phyloP scores from a whole-genome alignment of 1,284 basidiomycete genomes.

The Veloboletus limbatus region DNA sequence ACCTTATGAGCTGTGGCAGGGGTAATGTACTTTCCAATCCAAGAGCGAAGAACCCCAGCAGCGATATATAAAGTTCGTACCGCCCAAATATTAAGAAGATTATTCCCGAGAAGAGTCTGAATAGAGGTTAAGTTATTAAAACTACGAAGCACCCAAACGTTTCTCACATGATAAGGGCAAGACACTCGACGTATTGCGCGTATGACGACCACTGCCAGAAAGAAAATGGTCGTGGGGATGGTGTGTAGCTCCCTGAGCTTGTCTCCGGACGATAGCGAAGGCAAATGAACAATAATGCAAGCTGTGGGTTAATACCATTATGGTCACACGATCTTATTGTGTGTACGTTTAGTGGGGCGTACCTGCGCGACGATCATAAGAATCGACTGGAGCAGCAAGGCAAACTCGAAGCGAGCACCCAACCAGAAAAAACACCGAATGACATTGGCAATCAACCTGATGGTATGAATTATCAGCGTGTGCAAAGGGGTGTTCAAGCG shows the following conservation, averaged over 20 bases:
- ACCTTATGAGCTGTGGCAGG: constrained; percentile 77
- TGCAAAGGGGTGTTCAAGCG: constrained; percentile 4
- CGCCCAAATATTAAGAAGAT: constrained; percentile 73
- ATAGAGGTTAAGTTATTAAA: constrained; percentile 16
- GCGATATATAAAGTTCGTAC: constrained; percentile 57
- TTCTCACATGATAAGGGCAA: constrained; percentile 71
- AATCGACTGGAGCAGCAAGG: constrained; percentile 74
- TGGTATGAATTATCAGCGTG: constrained; percentile 10
- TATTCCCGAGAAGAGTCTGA: constrained; percentile 67
- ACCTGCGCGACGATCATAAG: constrained; percentile 83
- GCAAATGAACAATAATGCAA: constrained; percentile 76
- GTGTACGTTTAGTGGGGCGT: constrained; percentile 21
- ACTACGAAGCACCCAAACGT: constrained; percentile 7
- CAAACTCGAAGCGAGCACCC: constrained; percentile 74
- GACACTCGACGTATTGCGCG: constrained; percentile 76
- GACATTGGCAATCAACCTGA: constrained; percentile 76
- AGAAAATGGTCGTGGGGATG: constrained; percentile 64
- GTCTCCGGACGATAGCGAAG: constrained; percentile 60
- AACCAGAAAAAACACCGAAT: constrained; percentile 88
- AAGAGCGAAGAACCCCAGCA: constrained; percentile 75
- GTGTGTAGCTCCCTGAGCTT: constrained; percentile 56
- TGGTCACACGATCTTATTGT: constrained; percentile 20
- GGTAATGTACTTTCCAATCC: constrained; percentile 82
- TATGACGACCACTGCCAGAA: constrained; percentile 89
- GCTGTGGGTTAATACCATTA: constrained; percentile 38